Base-by-base conservation (phyloP, 2,329 filamentous ascomycete species). In the Graphium sp. region DNA sequence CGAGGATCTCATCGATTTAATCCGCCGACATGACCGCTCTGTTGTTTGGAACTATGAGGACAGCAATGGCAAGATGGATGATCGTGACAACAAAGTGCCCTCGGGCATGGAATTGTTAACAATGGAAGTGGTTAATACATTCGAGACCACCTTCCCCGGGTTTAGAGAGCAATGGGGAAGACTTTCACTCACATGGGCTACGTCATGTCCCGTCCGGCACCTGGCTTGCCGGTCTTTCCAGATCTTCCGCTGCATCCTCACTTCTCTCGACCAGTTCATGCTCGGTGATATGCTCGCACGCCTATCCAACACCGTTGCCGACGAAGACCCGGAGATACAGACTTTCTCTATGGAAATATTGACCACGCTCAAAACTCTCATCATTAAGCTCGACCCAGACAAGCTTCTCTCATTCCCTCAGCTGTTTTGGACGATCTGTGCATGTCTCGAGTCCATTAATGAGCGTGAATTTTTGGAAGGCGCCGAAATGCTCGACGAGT, bases 261-360 rank as follows among this genome's bases (percentile, higher is more conserved):
- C 82, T 11, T 83, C 80, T 1, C 57, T 95, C 14, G 87, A 98
- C 44, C 84, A 91, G 39, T 65, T 74, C 32, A 98, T 95, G 87
- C 66, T 98, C 11, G 84, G 83, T 3, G 89, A 98, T 43, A 98
- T 98, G 84, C 70, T 98, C 14, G 85, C 81, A 9, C 69, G 91
- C 26, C 61, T 98, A 18, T 95, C 87, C 2, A 98, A 95, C 48
- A 98, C 89, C 0, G 89, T 98, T 41, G 85, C 91, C 0, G 87
- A 95, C 38, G 84, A 94, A 40, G 83, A 93, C 43, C 69, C 74
- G 0, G 87, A 95, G 52, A 92, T 94, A 30, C 83, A 94, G 43
- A 87, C 84, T 0, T 98, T 98, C 44, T 91, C 89, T 0, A 87
- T 95, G 76, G 91, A 98, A 47, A 95, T 98, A 32, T 53, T 98